Conservation (phyloP, 345 rosid genomes). For the Linum trigynum region DNA sequence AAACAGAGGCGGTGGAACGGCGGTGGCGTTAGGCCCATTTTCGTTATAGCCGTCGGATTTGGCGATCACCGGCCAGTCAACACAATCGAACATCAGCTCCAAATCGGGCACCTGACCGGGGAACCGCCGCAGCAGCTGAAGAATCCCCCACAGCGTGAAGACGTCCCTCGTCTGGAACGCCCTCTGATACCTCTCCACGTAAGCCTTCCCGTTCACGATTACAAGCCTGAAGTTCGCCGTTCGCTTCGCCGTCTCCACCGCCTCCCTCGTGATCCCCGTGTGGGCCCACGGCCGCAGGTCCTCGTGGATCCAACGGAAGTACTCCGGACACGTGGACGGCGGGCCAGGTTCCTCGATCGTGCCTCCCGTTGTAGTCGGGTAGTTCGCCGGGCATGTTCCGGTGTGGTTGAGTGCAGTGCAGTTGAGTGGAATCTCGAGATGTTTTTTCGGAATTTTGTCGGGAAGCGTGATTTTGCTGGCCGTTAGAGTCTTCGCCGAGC, state of each 20-base stretch:
- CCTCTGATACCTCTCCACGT: slow-evolving; percentile 12
- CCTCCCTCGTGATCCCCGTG: slow-evolving; percentile 20
- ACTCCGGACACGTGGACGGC: slow-evolving; percentile 14
- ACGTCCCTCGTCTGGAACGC: slow-evolving; percentile 21
- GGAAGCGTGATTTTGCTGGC: neutral
- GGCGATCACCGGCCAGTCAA: slow-evolving; percentile 21
- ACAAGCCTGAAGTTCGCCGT: slow-evolving; percentile 21
- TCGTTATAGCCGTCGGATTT: neutral
- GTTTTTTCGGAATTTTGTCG: neutral
- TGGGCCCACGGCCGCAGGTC: slow-evolving; percentile 22
- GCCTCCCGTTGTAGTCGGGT: slow-evolving; percentile 13
- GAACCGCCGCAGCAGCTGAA: slow-evolving; percentile 21
- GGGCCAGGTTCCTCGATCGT: neutral
- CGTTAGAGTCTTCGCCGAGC: slow-evolving; percentile 5
- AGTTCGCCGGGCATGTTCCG: slow-evolving; percentile 31
- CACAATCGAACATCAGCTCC: slow-evolving; percentile 28
- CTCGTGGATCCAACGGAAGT: slow-evolving; percentile 25
- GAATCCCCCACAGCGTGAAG: slow-evolving; percentile 24
- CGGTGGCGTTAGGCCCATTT: neutral
- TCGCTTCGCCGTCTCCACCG: slow-evolving; percentile 12
- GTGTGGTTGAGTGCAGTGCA: slow-evolving; percentile 31
- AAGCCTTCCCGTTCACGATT: slow-evolving; percentile 16
- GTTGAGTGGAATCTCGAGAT: slow-evolving; percentile 34
- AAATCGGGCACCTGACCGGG: slow-evolving; percentile 25
- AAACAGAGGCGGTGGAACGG: slow-evolving; percentile 22